These are phyloP conservation scores for Ensete ventricosum DNA, from an alignment of 176 grass and related monocot species.

Conservation along the genomic window DNA sequence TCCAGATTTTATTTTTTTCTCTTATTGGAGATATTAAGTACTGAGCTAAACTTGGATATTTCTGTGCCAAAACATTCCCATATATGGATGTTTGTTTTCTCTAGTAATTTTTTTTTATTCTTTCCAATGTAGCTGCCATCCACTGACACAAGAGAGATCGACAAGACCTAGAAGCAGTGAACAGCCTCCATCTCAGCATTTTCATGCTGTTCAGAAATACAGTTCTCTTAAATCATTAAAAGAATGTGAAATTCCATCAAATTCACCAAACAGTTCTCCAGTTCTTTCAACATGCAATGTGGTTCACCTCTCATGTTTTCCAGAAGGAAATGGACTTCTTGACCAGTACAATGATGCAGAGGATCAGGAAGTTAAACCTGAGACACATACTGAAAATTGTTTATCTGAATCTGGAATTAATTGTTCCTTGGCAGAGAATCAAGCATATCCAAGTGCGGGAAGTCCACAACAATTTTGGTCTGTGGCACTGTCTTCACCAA, in stretches of 20 bases:
- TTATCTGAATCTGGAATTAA: conserved; percentile 3
- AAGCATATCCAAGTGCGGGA: background rate
- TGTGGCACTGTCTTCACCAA: background rate
- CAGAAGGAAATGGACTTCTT: conserved; percentile 35
- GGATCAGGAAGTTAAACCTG: background rate
- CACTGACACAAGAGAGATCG: conserved; percentile 22
- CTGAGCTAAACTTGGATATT: background rate
- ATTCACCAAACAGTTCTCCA: conserved; percentile 22
- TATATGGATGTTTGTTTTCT: background rate
- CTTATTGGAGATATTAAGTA: background rate
- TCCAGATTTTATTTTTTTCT: background rate
- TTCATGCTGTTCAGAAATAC: background rate
- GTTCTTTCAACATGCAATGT: conserved; percentile 28
- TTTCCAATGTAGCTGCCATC: conserved; percentile 4
- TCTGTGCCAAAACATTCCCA: background rate
- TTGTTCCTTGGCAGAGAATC: background rate
- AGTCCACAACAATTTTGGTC: background rate
- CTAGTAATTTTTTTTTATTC: background rate
- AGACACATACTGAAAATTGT: background rate
- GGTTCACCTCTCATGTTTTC: conserved; percentile 30
- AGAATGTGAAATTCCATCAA: conserved; percentile 26
- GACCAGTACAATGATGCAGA: background rate
- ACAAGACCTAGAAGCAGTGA: conserved; percentile 13
- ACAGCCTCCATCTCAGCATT: background rate
- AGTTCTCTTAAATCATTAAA: conserved; percentile 17